A percentile compares a stretch with the other conserved stretches of the same genome.
Evolutionary conservation across 2,329 filamentous ascomycete species (phyloP).

Genomic region (Coniochaeta sp.): DNA sequence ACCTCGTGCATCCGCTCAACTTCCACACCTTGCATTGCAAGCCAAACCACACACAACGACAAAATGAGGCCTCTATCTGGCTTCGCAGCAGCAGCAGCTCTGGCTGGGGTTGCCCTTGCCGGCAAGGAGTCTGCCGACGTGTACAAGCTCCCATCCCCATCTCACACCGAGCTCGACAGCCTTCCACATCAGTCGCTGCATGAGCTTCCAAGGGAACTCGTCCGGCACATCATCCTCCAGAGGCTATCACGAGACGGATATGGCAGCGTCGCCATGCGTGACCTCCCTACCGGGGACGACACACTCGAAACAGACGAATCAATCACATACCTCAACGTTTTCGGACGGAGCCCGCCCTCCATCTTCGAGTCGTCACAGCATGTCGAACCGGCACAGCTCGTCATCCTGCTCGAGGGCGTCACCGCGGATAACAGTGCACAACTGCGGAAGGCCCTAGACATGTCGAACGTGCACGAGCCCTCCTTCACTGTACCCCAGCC

Average conservation of each 20-base stretch:
- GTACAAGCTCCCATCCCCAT: slow-evolving; percentile 37
- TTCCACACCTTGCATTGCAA: not conserved
- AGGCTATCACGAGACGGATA: slow-evolving; percentile 31
- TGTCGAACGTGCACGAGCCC: slow-evolving; percentile 25
- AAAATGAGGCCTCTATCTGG: slow-evolving; percentile 37
- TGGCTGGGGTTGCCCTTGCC: slow-evolving; percentile 11
- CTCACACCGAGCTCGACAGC: slow-evolving; percentile 22
- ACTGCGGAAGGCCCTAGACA: slow-evolving; percentile 33
- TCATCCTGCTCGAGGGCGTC: slow-evolving; percentile 54
- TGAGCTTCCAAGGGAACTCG: slow-evolving; percentile 45
- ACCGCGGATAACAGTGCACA: slow-evolving; percentile 33
- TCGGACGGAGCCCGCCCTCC: slow-evolving; percentile 43
- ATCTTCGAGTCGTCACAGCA: slow-evolving; percentile 40
- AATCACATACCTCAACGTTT: slow-evolving; percentile 51
- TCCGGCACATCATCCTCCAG: slow-evolving; percentile 52
- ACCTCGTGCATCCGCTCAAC: not conserved
- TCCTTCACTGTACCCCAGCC: slow-evolving; percentile 43
- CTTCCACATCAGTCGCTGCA: slow-evolving; percentile 25
- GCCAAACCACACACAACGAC: slow-evolving; percentile 4
- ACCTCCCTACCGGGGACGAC: slow-evolving; percentile 31
- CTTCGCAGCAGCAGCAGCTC: slow-evolving; percentile 16
- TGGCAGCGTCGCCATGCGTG: slow-evolving; percentile 40
- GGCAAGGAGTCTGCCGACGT: slow-evolving; percentile 39
- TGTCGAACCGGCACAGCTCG: slow-evolving; percentile 42
- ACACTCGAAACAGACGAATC: slow-evolving; percentile 37